Evolutionary conservation across 1,284 basidiomycete species (phyloP).

Genomic region (Cystobasidium slooffiae): DNA sequence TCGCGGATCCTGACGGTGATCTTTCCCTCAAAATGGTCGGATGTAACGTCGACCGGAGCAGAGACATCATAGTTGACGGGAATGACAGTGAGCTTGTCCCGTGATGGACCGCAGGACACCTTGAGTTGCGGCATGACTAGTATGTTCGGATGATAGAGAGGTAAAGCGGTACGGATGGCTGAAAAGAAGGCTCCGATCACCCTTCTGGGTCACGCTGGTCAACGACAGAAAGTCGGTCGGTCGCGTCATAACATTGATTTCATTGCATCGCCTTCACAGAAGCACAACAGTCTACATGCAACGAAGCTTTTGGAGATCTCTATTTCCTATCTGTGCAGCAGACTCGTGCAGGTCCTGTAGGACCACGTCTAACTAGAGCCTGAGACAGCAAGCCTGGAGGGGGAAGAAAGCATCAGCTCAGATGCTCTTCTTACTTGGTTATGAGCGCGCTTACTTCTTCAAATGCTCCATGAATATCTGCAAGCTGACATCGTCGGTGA

Average conservation of each 20-base stretch:
- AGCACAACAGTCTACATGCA: constrained; percentile 21
- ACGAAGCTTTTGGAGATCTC: not conserved
- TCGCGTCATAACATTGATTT: not conserved
- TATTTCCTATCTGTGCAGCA: not conserved
- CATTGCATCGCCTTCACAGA: constrained; percentile 6
- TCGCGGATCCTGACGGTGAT: constrained; percentile 40
- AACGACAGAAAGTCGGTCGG: not conserved
- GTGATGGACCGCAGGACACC: constrained; percentile 33
- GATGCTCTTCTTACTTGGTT: not conserved
- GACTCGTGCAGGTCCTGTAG: not conserved
- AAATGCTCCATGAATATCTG: constrained; percentile 60
- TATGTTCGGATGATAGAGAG: not conserved
- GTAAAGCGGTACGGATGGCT: not conserved
- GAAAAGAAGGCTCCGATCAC: not conserved
- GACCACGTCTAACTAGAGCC: constrained; percentile 27
- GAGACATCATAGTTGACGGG: constrained; percentile 38
- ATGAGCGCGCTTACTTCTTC: constrained; percentile 52
- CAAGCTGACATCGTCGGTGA: constrained; percentile 78
- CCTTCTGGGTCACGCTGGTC: not conserved
- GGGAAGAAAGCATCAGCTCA: not conserved
- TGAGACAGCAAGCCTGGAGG: constrained; percentile 35
- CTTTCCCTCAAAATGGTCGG: constrained; percentile 42
- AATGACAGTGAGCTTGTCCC: constrained; percentile 27
- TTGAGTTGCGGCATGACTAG: constrained; percentile 24
- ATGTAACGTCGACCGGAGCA: constrained; percentile 23